Conservation (phyloP, 75 land plant genomes). For the Pseudotsuga menziesii region DNA sequence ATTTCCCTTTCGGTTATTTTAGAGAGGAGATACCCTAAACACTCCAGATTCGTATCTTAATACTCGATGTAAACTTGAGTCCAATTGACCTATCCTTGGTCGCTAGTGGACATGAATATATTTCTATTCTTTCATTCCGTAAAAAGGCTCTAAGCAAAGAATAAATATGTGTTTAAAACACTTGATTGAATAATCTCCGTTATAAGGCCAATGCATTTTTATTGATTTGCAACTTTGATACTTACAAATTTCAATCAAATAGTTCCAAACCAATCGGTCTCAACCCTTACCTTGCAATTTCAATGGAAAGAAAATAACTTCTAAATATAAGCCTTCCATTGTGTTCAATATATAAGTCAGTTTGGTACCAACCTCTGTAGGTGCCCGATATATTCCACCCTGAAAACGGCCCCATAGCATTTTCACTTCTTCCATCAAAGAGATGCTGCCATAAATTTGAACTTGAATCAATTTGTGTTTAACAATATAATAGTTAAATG, state of each 20-base stretch:
- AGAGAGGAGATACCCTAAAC: too few relatives aligned
- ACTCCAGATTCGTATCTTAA: too few relatives aligned
- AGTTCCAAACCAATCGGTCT: neutral
- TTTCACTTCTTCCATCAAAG: slow-evolving; percentile 42
- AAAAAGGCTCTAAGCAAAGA: too few relatives aligned
- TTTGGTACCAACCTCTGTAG: slow-evolving; percentile 64
- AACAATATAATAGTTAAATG: neutral
- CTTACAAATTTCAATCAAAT: neutral
- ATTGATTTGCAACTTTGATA: neutral
- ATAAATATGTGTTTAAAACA: neutral
- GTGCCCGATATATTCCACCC: slow-evolving; percentile 91
- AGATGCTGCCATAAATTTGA: slow-evolving; percentile 15
- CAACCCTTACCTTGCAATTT: neutral
- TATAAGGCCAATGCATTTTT: neutral
- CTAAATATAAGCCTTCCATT: neutral
- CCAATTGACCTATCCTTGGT: too few relatives aligned
- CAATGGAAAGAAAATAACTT: neutral
- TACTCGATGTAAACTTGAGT: too few relatives aligned
- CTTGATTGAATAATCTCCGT: neutral
- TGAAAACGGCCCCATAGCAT: slow-evolving; percentile 60
- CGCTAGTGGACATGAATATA: too few relatives aligned
- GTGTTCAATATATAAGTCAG: neutral
- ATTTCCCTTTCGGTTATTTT: too few relatives aligned
- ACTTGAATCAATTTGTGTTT: slow-evolving; percentile 1
- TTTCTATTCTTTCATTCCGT: too few relatives aligned